Conservation (phyloP, 2,329 filamentous ascomycete genomes). For the Fusarium verrucosum region DNA sequence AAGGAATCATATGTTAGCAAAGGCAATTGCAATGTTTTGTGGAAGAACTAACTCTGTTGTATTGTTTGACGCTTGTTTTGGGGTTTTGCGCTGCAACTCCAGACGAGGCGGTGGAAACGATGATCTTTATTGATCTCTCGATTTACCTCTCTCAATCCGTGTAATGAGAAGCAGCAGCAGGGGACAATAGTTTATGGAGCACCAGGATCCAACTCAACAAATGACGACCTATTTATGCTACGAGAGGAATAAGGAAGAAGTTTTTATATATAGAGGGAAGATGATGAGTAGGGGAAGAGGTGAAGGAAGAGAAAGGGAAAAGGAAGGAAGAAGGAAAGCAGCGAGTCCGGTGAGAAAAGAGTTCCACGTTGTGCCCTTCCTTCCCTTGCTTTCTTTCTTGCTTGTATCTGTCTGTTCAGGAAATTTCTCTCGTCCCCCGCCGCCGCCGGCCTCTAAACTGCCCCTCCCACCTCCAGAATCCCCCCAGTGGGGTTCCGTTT, state of each 20-base stretch:
- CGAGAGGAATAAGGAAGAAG: not conserved
- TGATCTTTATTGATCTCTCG: conserved; percentile 31
- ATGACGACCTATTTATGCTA: not conserved
- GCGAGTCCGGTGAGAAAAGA: conserved; percentile 15
- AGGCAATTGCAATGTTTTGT: not conserved
- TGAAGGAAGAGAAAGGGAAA: conserved; percentile 1
- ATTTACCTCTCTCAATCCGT: conserved; percentile 36
- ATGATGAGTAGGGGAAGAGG: conserved; percentile 18
- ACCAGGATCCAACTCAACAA: conserved; percentile 8
- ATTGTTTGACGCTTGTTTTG: conserved; percentile 6
- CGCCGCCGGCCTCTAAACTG: conserved; percentile 19
- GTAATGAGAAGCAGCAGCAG: conserved; percentile 44
- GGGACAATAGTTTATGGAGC: conserved; percentile 2
- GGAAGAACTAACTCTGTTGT: conserved; percentile 16
- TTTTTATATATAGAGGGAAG: conserved; percentile 22
- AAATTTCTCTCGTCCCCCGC: conserved; percentile 35
- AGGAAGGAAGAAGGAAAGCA: not conserved
- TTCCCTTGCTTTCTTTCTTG: too few species aligned
- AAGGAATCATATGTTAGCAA: conserved; percentile 20
- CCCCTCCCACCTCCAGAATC: conserved; percentile 30
- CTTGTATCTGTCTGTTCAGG: conserved; percentile 20
- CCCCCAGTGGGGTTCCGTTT: conserved; percentile 38
- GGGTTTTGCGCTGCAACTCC: conserved; percentile 40
- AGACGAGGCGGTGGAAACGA: conserved; percentile 38
- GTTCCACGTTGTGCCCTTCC: conserved; percentile 25